Conservation (phyloP, 2,329 filamentous ascomycete species). For the Penicillium fuscoglaucum region DNA sequence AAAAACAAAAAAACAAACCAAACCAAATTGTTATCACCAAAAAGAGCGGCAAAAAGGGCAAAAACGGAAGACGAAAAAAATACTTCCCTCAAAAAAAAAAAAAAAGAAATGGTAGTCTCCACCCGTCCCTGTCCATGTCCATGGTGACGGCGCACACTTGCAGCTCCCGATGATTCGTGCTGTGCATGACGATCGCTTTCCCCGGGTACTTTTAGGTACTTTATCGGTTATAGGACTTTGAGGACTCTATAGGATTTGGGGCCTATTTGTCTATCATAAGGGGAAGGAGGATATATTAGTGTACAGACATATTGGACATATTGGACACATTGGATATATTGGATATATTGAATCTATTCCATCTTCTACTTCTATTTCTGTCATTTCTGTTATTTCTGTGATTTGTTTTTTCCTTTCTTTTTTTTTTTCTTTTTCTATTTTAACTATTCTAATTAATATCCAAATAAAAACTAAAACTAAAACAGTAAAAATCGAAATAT, state of each 20-base stretch:
- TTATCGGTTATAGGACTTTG: background rate
- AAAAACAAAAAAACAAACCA: no score
- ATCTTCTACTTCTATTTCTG: background rate
- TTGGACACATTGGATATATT: background rate
- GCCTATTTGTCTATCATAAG: background rate
- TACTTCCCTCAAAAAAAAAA: no score
- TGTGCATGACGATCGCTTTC: constrained; percentile 20
- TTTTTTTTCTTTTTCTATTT: background rate
- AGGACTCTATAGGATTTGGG: background rate
- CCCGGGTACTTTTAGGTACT: constrained; percentile 13
- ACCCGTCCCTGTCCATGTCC: constrained; percentile 30
- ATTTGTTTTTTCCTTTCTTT: background rate
- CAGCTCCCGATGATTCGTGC: constrained; percentile 24
- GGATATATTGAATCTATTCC: background rate
- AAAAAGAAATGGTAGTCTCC: constrained; percentile 13
- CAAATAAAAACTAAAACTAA: background rate
- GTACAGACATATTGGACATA: background rate
- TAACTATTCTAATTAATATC: background rate
- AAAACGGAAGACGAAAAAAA: background rate
- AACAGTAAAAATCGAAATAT: background rate
- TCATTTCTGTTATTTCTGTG: background rate
- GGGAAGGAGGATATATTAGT: background rate
- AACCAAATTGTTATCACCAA: no score
- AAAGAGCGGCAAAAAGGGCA: background rate
- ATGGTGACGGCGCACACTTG: constrained; percentile 29